Evolutionary conservation across 495 filamentous ascomycete species (phyloP), one percentile per base, ranked within the genome.

Genomic region (Cairneyella variabilis): DNA sequence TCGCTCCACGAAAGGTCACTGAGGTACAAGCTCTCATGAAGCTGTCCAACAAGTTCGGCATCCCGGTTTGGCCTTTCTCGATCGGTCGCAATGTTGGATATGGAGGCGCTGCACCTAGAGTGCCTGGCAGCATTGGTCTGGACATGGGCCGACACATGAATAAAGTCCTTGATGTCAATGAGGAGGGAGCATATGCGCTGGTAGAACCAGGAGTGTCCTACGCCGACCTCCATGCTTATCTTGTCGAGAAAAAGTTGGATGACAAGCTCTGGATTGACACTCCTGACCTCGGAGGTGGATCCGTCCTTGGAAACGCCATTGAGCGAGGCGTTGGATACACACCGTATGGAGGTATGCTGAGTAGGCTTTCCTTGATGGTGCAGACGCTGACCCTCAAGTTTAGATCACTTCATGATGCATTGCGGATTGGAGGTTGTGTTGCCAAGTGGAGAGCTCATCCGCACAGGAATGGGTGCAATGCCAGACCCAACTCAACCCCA

Each of bases 271-370:
- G 76, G 76, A 66, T 79, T 50, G 76, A 78, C 53, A 68, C 67
- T 0, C 80, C 80, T 14, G 80, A 79, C 56, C 59, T 84, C 0
- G 79, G 79, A 1, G 76, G 80, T 7, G 81, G 80, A 2, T 76
- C 70, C 18, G 71, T 83, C 1, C 46, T 83, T 3, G 49, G 49
- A 30, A 52, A 50, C 22, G 70, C 78, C 1, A 56, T 78, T 14
- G 81, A 84, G 36, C 68, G 78, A 12, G 79, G 80, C 0, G 69
- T 83, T 21, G 80, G 79, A 0, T 84, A 83, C 61, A 84, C 78
- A 3, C 51, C 57, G 9, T 59, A 54, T 18, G 71, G 72, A 47
- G 64, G 56, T 64, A 22, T 62, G 47, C n/a, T 53, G 2, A 1
- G 17, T 17, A 9, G 32, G 11, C 18, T 28, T 26, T 44, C n/a